Base-by-base conservation (phyloP, 2,329 filamentous ascomycete species). In the Rhytidhysteron rufulum region DNA sequence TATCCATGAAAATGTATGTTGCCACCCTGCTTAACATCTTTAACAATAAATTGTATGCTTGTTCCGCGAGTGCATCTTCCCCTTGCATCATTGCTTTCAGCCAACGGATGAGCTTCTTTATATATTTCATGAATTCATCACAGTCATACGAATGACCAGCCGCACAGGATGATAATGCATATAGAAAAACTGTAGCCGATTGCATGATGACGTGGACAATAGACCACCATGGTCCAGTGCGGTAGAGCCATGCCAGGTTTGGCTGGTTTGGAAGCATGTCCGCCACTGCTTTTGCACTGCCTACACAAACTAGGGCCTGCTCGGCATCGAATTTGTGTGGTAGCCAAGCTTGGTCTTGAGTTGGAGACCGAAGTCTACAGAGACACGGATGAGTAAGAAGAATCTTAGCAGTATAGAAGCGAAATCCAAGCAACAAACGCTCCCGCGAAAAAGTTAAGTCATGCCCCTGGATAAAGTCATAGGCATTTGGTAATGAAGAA, bases 151-250 rank as follows among this genome's bases (percentile, higher is more conserved):
- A 45, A 34, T 53, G 40, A 41, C 64, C 60, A 19, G 37, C 37
- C 4, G 46, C 34, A 13, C 56, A 47, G 35, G 58, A 58, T 8
- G 57, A 58, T 5, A 69, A 38, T 40, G 68, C 66, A 5, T 66
- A 53, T 42, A 68, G 51, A 10, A 69, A 48, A 19, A 69, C 45
- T 2, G 58, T 51, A 4, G 60, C 49, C 5, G 65, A 60, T 49
- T 69, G 67, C 53, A 67, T 63, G 10, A 70, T 50, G 35, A 60
- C 55, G 39, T 69, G 66, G 13, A 68, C 48, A n/a, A 64, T 48
- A 13, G 56, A 60, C 64, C 65, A 69, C 66, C 66, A 69, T 4
- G 67, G 66, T 2, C 49, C 48, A 13, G 44, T 44, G 25, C 42
- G 24, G 34, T 62, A 60, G 4, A 60, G 38, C 5, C 42, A 37